phyloP scores from a whole-genome alignment of 169 alveolate genomes.

The Eimeria maxima region DNA sequence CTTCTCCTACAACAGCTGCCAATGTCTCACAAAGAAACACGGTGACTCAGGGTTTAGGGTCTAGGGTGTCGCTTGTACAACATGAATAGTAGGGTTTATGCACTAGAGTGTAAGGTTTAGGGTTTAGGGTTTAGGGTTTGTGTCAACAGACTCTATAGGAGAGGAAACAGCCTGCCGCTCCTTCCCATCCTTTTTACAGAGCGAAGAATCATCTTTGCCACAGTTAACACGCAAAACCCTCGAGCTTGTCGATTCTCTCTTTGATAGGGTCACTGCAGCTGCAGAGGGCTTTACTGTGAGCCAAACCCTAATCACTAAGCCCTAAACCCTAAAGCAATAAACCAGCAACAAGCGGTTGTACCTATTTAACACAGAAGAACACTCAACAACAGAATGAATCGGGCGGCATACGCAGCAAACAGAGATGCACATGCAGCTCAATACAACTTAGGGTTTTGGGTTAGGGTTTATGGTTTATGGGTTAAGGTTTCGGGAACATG shows the following conservation, averaged over 20 bases:
- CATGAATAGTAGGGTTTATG: background rate
- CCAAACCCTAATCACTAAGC: conserved; percentile 2
- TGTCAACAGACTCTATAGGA: conserved; percentile 36
- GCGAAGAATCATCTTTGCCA: conserved; percentile 14
- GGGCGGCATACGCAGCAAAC: background rate
- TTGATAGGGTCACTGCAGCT: conserved; percentile 19
- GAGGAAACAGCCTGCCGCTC: conserved; percentile 34
- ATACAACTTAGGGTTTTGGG: background rate
- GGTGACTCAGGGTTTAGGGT: background rate
- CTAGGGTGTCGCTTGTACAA: background rate
- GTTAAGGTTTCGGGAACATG: background rate
- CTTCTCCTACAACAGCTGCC: background rate
- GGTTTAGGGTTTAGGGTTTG: conserved; percentile 64
- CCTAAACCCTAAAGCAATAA: background rate
- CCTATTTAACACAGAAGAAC: background rate
- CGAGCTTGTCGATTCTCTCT: conserved; percentile 20
- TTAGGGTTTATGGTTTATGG: conserved; percentile 34
- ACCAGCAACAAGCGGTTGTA: background rate
- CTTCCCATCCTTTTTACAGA: background rate
- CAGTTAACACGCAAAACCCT: conserved; percentile 14
- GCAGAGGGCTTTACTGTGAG: conserved; percentile 37
- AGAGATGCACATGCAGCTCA: background rate
- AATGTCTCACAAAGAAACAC: background rate
- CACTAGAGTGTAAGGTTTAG: background rate
- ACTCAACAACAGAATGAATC: background rate